Evolutionary conservation across 768 basidiomycete genomes (phyloP), one percentile per base, ranked within the genome.

Genomic region (Lentinula aciculospora): DNA sequence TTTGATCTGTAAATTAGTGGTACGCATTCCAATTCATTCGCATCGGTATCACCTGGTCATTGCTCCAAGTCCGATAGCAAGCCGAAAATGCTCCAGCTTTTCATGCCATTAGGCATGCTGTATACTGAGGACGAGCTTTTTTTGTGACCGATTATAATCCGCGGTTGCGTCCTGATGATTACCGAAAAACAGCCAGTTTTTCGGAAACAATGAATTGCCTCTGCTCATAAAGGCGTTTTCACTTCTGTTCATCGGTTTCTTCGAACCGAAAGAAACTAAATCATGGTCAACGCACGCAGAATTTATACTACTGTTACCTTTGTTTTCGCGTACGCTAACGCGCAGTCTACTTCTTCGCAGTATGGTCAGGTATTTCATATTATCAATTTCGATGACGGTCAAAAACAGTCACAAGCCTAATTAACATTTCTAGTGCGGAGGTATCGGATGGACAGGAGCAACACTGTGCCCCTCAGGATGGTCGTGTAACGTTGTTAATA

Each of bases 381-480:
- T 60, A 37, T n/a, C 32, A 19, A 28, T 42, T n/a, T 45, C 29
- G 13, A 48, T 19, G n/a, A n/a, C n/a, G n/a, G n/a, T n/a, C n/a
- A n/a, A n/a, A n/a, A n/a, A n/a, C 4, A 21, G 28, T 23, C 4
- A 7, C 23, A 19, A 29, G 23, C 17, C 39, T 40, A 10, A 9
- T n/a, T 17, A 25, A 37, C 46, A 27, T n/a, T 32, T 53, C 2
- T 56, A 83, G 81, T 83, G 82, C 60, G 80, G 81, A 46, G 80
- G 81, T 7, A 72, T 69, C 50, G 79, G 77, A 3, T 83, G 79
- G 78, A 66, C 74, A 7, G 82, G 82, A 12, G 68, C 81, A 7
- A 83, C 81, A 3, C 65, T 68, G 2, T 85, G 81, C 58, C 70
- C 75, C 4, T 67, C 71, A 2, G 81, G 80, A 23, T 78, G 74